phyloP scores from a whole-genome alignment of 371 early-diverging fungal genomes.

The Mortierella sp. region DNA sequence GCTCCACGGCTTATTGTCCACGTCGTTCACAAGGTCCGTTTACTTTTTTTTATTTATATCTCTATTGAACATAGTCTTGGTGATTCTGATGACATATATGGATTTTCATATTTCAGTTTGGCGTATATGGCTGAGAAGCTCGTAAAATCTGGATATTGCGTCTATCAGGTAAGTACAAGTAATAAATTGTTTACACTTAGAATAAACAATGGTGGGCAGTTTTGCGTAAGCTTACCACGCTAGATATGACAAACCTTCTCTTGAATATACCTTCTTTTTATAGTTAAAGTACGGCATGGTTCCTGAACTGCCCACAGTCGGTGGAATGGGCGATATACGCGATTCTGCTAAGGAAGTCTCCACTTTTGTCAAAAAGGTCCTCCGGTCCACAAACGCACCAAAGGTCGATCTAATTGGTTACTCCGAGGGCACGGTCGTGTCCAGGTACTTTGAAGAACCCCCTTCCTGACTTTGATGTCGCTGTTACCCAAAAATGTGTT shows the following conservation, averaged over 20 bases:
- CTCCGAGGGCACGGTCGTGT: constrained; percentile 28
- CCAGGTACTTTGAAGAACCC: constrained; percentile 5
- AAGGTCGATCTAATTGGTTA: constrained; percentile 33
- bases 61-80: too few relatives aligned
- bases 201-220: background rate
- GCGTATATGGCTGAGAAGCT: constrained; percentile 9
- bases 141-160: constrained; percentile 20
- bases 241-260: background rate
- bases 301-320: constrained; percentile 1
- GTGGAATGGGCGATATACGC: constrained; percentile 24
- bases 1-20: constrained; percentile 17
- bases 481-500: background rate
- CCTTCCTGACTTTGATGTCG: background rate
- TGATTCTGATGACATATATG: too few relatives aligned
- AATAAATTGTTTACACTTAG: background rate
- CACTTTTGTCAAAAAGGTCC: constrained; percentile 22
- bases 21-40: constrained; percentile 8
- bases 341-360: constrained; percentile 24
- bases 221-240: background rate
- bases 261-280: background rate
- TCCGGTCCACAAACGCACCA: constrained; percentile 10
- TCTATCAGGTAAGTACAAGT: constrained; percentile 14
- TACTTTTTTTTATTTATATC: too few relatives aligned
- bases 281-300: constrained; percentile 28
- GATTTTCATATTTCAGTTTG: constrained; percentile 3